phyloP scores from a whole-genome alignment of 108 stramenopile species.

The Nitzschia inconspicua region DNA sequence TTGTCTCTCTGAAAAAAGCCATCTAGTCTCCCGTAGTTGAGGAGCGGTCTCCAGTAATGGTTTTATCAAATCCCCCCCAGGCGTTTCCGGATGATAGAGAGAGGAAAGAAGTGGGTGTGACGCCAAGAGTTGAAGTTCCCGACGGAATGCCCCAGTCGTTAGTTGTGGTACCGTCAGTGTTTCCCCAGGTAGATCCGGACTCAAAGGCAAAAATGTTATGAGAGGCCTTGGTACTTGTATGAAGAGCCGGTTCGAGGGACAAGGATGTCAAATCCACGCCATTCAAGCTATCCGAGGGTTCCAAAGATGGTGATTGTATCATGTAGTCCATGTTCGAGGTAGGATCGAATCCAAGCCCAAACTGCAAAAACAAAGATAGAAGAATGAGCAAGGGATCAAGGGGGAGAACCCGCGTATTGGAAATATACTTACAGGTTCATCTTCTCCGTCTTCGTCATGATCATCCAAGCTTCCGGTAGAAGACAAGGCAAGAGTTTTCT shows the following conservation, averaged over 20 bases:
- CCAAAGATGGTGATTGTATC: slow-evolving; percentile 51
- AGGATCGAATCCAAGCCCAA: slow-evolving; percentile 82
- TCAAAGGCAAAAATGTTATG: slow-evolving; percentile 61
- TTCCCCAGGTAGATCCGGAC: slow-evolving; percentile 54
- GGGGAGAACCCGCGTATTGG: not conserved
- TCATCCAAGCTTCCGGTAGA: slow-evolving; percentile 20
- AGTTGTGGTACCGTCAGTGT: slow-evolving; percentile 14
- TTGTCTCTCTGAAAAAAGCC: no score
- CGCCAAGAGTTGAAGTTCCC: not conserved
- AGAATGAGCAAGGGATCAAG: not conserved
- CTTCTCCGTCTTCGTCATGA: slow-evolving; percentile 32
- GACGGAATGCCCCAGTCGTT: slow-evolving; percentile 23
- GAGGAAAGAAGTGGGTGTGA: slow-evolving; percentile 20
- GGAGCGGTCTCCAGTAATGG: slow-evolving; percentile 16
- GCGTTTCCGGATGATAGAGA: slow-evolving; percentile 24
- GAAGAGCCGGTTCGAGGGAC: slow-evolving; percentile 27
- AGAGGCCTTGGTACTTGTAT: slow-evolving; percentile 27
- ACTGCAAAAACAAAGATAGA: slow-evolving; percentile 10
- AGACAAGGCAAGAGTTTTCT: slow-evolving; percentile 1
- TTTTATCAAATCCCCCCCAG: slow-evolving; percentile 29
- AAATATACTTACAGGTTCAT: slow-evolving; percentile 29
- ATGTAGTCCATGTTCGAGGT: slow-evolving; percentile 61
- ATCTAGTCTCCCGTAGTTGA: slow-evolving; percentile 24
- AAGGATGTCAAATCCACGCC: slow-evolving; percentile 45
- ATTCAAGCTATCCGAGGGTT: slow-evolving; percentile 27